Conservation (phyloP, 2,329 filamentous ascomycete genomes). For the Allantophomopsis cytisporea region DNA sequence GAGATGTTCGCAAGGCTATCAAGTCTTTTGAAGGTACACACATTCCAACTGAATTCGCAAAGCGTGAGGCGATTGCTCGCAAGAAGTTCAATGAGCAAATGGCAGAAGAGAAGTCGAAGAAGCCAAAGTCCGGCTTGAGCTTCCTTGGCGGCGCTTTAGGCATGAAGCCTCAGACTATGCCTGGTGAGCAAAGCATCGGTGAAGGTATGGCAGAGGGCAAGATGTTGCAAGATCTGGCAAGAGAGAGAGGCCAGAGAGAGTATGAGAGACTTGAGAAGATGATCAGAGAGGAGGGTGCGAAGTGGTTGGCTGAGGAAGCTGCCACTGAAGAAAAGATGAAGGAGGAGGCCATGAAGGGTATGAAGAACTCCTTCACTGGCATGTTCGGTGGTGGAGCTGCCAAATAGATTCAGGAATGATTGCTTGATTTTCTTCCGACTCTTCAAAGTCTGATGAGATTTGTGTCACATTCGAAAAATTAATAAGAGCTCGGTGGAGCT, state of each 20-base stretch:
- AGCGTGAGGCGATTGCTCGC: slow-evolving; percentile 73
- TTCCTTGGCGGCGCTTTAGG: slow-evolving; percentile 62
- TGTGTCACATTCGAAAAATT: no score
- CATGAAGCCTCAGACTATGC: slow-evolving; percentile 58
- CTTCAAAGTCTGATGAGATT: no score
- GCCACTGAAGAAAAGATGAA: slow-evolving; percentile 77
- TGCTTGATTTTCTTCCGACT: no score
- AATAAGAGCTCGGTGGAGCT: no score
- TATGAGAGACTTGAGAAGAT: slow-evolving; percentile 84
- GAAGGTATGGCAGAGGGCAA: slow-evolving; percentile 85
- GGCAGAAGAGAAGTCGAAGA: slow-evolving; percentile 51
- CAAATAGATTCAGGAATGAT: no score
- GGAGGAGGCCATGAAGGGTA: slow-evolving; percentile 82
- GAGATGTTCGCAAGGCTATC: slow-evolving; percentile 74
- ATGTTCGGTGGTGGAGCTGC: slow-evolving; percentile 25
- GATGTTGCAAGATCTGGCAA: slow-evolving; percentile 90
- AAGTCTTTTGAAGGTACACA: slow-evolving; percentile 81
- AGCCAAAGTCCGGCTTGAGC: slow-evolving; percentile 49
- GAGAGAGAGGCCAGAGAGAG: slow-evolving; percentile 80
- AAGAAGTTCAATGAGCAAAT: slow-evolving; percentile 74
- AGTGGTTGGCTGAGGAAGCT: slow-evolving; percentile 91
- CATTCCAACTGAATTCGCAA: slow-evolving; percentile 82
- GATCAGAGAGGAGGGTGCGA: slow-evolving; percentile 84
- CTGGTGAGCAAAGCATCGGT: slow-evolving; percentile 55
- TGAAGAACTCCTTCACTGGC: slow-evolving; percentile 66